A percentile compares a stretch with the other conserved stretches of the same genome.
Evolutionary conservation across 768 basidiomycete genomes (phyloP).

Genomic region (Phaeotremella skinneri): DNA sequence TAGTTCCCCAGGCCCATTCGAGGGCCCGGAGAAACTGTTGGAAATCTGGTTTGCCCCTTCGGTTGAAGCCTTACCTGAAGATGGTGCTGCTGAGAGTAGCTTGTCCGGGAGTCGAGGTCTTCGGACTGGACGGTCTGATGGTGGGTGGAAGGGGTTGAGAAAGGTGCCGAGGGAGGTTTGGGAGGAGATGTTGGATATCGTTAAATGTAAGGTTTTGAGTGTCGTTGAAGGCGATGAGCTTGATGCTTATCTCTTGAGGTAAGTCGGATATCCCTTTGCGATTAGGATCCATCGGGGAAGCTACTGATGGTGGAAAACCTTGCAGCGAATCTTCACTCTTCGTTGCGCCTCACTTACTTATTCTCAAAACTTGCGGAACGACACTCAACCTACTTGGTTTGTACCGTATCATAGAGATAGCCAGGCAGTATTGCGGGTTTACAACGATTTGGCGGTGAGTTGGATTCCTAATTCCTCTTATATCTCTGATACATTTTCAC

Average conservation of each 20-base stretch:
- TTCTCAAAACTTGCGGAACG: conserved; percentile 98
- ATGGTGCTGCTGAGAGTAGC: conserved; percentile 10
- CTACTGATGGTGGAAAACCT: background rate
- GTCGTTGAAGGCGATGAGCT: conserved; percentile 81
- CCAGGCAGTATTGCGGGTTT: conserved; percentile 55
- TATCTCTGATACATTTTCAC: background rate
- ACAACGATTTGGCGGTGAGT: conserved; percentile 64
- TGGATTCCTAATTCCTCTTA: background rate
- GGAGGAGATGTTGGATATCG: conserved; percentile 97
- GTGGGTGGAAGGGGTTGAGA: conserved; percentile 67
- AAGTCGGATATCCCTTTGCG: conserved; percentile 38
- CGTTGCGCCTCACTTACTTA: conserved; percentile 88
- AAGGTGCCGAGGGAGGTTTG: conserved; percentile 71
- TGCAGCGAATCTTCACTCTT: conserved; percentile 96
- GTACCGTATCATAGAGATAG: conserved; percentile 91
- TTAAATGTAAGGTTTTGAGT: conserved; percentile 93
- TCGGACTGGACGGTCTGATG: conserved; percentile 38
- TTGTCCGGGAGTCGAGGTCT: conserved; percentile 1
- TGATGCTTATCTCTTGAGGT: conserved; percentile 97
- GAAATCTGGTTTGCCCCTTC: conserved; percentile 97
- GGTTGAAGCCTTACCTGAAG: conserved; percentile 59
- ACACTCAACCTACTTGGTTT: conserved; percentile 95
- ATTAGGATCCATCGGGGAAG: background rate
- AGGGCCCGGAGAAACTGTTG: conserved; percentile 90
- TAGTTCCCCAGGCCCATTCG: conserved; percentile 60